These are phyloP conservation scores for Trichophyton mentagrophytes DNA, from an alignment of 2,329 filamentous ascomycete genomes.

Conservation along the genomic window DNA sequence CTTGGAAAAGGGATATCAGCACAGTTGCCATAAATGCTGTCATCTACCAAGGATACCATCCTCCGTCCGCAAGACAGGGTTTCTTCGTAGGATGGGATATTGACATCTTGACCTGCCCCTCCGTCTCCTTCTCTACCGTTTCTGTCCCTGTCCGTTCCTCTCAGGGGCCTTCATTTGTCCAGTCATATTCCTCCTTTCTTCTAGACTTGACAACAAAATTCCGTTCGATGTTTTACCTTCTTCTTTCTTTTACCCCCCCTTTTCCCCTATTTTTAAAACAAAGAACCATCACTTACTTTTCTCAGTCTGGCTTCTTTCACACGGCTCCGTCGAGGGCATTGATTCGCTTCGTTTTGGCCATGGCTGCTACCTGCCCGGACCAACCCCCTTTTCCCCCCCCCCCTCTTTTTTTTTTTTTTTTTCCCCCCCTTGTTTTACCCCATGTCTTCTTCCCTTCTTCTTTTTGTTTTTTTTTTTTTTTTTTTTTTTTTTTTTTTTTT, in stretches of 20 bases:
- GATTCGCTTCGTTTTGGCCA: neutral
- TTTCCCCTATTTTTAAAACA: slow-evolving; percentile 12
- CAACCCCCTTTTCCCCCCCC: neutral
- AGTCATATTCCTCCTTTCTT: neutral
- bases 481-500: no score
- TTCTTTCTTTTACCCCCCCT: slow-evolving; percentile 16
- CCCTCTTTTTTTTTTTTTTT: no score
- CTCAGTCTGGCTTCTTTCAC: neutral
- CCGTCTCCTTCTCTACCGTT: neutral
- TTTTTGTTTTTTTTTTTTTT: neutral
- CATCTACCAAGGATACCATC: neutral
- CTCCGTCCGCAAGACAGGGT: neutral
- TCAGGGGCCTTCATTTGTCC: neutral
- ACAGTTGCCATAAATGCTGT: neutral
- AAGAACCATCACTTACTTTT: slow-evolving; percentile 6
- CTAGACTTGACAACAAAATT: neutral
- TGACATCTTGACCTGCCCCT: no score
- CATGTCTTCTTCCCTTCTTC: neutral
- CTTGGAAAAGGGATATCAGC: no score
- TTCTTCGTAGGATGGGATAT: neutral
- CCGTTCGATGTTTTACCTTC: slow-evolving; percentile 12
- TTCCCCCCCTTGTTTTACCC: no score
- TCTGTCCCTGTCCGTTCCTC: neutral
- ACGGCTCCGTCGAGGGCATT: neutral
- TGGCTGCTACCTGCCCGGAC: neutral